Evolutionary conservation across 2,329 filamentous ascomycete genomes (phyloP).

Genomic region (Aspergillus neoniger): DNA sequence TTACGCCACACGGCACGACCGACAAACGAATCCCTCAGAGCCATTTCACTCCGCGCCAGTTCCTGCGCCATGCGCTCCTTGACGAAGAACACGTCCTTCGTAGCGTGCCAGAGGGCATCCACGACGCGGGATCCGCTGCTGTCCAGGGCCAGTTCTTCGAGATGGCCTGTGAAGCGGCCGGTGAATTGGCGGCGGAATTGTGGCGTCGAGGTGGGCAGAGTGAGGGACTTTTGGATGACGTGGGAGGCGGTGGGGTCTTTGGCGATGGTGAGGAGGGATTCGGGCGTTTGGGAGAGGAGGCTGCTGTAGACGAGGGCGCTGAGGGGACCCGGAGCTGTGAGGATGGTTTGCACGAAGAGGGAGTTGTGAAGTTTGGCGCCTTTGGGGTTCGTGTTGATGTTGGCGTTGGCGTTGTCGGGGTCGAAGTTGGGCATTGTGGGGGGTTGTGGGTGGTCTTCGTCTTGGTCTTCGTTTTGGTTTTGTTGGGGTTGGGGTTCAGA

Average conservation of each 20-base stretch:
- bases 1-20: constrained; percentile 72
- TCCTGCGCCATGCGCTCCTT: constrained; percentile 68
- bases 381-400: constrained; percentile 16
- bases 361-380: constrained; percentile 73
- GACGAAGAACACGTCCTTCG: constrained; percentile 65
- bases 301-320: constrained; percentile 72
- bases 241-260: constrained; percentile 62
- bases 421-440: constrained; percentile 11
- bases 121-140: constrained; percentile 67
- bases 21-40: constrained; percentile 63
- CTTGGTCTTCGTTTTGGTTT: constrained; percentile 50
- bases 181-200: constrained; percentile 65
- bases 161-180: constrained; percentile 62
- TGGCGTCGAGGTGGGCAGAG: constrained; percentile 53
- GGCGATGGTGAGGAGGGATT: constrained; percentile 65
- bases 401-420: background rate
- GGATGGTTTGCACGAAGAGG: constrained; percentile 76
- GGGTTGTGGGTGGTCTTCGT: constrained; percentile 42
- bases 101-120: constrained; percentile 66
- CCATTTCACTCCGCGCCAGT: constrained; percentile 59
- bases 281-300: constrained; percentile 61
- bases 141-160: constrained; percentile 63
- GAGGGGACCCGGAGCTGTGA: constrained; percentile 70
- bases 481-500: too few relatives aligned
- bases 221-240: constrained; percentile 65